Evolutionary conservation across 495 filamentous ascomycete genomes (phyloP).

Genomic region (Apodospora peruviana): DNA sequence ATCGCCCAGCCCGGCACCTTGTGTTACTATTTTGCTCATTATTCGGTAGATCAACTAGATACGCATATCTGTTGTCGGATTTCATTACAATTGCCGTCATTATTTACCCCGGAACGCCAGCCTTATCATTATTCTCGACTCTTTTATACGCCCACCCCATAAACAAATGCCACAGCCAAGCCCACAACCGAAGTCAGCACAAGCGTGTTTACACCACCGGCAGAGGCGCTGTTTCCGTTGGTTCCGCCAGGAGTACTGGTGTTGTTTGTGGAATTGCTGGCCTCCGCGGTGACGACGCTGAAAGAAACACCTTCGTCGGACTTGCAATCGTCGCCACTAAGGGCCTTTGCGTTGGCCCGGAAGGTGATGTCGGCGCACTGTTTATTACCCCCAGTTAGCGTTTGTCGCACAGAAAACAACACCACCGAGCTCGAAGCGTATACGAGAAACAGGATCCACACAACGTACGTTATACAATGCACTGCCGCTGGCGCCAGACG

Average conservation of each 20-base stretch:
- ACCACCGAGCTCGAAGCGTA: neutral
- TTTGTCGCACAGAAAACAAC: neutral
- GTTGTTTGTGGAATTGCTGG: neutral
- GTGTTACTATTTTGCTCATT: neutral
- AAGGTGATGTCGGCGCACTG: conserved; percentile 63
- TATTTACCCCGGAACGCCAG: neutral
- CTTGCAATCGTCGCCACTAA: conserved; percentile 38
- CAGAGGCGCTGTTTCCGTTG: conserved; percentile 8
- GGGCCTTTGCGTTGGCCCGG: conserved; percentile 33
- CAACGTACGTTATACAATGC: conserved; percentile 57
- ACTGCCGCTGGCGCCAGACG: conserved; percentile 39
- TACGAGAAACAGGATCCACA: neutral
- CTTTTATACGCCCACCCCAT: conserved; percentile 18
- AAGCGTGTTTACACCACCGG: conserved; percentile 18
- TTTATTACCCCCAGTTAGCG: neutral
- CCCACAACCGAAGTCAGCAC: conserved; percentile 48
- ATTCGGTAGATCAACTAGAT: neutral
- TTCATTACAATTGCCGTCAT: neutral
- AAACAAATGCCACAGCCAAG: conserved; percentile 48
- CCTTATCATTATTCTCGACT: neutral
- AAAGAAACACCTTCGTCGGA: conserved; percentile 37
- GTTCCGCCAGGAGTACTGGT: neutral
- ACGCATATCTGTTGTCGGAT: neutral
- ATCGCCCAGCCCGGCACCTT: neutral
- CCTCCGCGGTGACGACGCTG: conserved; percentile 12